Evolutionary conservation across 768 basidiomycete species (phyloP).

Genomic region (Lyophyllum shimeji): DNA sequence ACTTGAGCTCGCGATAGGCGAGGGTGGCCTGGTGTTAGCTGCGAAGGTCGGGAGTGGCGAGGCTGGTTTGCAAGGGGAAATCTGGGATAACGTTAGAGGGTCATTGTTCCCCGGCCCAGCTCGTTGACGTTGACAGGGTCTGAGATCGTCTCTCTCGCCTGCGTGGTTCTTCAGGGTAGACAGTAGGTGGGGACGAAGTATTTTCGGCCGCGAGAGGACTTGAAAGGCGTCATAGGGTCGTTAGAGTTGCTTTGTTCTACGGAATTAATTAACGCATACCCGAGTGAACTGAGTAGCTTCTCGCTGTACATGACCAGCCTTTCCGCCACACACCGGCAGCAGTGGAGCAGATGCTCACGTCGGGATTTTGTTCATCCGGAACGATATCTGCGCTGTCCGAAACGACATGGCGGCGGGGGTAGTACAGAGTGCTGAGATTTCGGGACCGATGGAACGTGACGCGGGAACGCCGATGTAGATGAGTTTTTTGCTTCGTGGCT

Average conservation of each 20-base stretch:
- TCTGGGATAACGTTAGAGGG: conserved; percentile 48
- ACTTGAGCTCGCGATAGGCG: conserved; percentile 41
- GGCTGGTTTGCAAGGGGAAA: conserved; percentile 40
- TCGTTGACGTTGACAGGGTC: conserved; percentile 8
- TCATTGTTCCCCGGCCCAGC: conserved; percentile 7
- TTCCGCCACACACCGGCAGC: conserved; percentile 38
- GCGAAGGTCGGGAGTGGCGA: conserved; percentile 9
- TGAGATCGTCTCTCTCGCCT: conserved; percentile 1
- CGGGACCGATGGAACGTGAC: conserved; percentile 12
- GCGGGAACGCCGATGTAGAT: conserved; percentile 7
- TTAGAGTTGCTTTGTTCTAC: conserved; percentile 7
- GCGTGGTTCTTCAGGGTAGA: conserved; percentile 11
- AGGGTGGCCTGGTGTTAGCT: conserved; percentile 22
- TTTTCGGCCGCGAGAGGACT: conserved; percentile 11
- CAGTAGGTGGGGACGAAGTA: conserved; percentile 2
- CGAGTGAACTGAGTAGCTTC: conserved; percentile 40
- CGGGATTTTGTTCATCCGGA: conserved; percentile 15
- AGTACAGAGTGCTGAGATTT: neutral
- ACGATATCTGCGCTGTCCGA: conserved; percentile 9
- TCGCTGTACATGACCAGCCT: conserved; percentile 51
- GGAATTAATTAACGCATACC: conserved; percentile 33
- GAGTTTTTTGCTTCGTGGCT: conserved; percentile 19
- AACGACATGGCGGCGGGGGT: neutral
- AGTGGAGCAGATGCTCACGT: conserved; percentile 28
- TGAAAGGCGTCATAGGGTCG: conserved; percentile 12